These are phyloP conservation scores for Yamadazyma triangularis DNA, from an alignment of 1,139 yeast species.

Conservation along the genomic window DNA sequence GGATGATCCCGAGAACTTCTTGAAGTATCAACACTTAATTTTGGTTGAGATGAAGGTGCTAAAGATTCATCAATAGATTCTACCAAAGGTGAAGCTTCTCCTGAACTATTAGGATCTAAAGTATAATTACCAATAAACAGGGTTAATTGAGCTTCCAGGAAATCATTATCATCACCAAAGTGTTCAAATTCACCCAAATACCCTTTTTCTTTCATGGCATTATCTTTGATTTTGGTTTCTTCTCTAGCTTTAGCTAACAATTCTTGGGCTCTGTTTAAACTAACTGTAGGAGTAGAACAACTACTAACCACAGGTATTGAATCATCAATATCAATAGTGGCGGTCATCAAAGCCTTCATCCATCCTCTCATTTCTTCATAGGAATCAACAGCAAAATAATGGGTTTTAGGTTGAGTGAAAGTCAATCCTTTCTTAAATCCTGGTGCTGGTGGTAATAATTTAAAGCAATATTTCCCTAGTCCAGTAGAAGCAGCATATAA, in stretches of 20 bases:
- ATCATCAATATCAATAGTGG: slow-evolving; percentile 94
- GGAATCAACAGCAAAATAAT: slow-evolving; percentile 91
- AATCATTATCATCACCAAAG: slow-evolving; percentile 26
- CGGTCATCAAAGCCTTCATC: slow-evolving; percentile 93
- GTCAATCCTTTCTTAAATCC: slow-evolving; percentile 94
- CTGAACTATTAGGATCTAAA: slow-evolving; percentile 21
- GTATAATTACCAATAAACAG: slow-evolving; percentile 16
- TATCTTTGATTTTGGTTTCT: slow-evolving; percentile 61
- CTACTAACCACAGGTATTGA: slow-evolving; percentile 91
- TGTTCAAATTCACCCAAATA: slow-evolving; percentile 12
- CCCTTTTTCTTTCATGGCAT: slow-evolving; percentile 41
- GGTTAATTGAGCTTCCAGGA: slow-evolving; percentile 13
- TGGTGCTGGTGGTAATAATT: slow-evolving; percentile 94
- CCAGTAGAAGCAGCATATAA: slow-evolving; percentile 92
- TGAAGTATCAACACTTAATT: slow-evolving; percentile 31
- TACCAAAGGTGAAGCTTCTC: slow-evolving; percentile 24
- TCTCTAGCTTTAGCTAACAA: slow-evolving; percentile 77
- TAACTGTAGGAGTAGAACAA: slow-evolving; percentile 90
- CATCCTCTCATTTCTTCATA: slow-evolving; percentile 90
- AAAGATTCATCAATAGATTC: slow-evolving; percentile 26
- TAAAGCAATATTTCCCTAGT: slow-evolving; percentile 87
- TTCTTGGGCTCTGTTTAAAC: slow-evolving; percentile 82
- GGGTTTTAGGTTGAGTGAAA: slow-evolving; percentile 93
- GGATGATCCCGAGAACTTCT: slow-evolving; percentile 10
- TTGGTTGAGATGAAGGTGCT: slow-evolving; percentile 17